Conservation (phyloP, 1,139 yeast genomes). For the Geotrichum europaeum region DNA sequence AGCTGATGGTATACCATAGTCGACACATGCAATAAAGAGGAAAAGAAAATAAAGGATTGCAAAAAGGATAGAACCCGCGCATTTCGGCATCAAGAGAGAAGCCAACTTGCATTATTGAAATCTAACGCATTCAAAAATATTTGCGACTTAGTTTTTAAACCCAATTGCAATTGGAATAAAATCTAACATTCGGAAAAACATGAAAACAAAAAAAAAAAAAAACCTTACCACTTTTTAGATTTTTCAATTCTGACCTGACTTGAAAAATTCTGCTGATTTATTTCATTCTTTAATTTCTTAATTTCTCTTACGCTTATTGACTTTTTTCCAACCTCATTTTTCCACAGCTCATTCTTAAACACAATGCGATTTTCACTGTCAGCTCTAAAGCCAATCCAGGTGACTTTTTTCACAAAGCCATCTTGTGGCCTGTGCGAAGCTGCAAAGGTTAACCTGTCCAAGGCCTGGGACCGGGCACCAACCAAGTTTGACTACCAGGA, state of each 20-base stretch:
- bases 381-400: not conserved
- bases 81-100: not conserved
- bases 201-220: too few species aligned
- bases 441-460: conserved; percentile 51
- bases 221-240: too few species aligned
- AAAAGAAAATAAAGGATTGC: not conserved
- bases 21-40: not conserved
- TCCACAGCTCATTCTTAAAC: not conserved
- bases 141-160: too few species aligned
- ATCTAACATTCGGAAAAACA: too few species aligned
- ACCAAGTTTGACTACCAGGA: conserved; percentile 38
- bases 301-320: not conserved
- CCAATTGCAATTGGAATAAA: too few species aligned
- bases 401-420: conserved; percentile 67
- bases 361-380: not conserved
- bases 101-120: not conserved
- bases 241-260: too few species aligned
- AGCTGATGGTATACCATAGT: not conserved
- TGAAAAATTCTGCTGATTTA: too few species aligned
- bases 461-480: conserved; percentile 36
- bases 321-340: not conserved
- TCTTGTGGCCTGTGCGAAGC: conserved; percentile 73
- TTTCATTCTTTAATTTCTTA: too few species aligned
- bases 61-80: not conserved
- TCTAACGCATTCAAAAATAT: not conserved